A percentile compares a stretch with the other conserved stretches of the same genome.
These are phyloP conservation scores for Aspergillus bridgeri DNA, from an alignment of 495 filamentous ascomycete genomes.

Conservation along the genomic window DNA sequence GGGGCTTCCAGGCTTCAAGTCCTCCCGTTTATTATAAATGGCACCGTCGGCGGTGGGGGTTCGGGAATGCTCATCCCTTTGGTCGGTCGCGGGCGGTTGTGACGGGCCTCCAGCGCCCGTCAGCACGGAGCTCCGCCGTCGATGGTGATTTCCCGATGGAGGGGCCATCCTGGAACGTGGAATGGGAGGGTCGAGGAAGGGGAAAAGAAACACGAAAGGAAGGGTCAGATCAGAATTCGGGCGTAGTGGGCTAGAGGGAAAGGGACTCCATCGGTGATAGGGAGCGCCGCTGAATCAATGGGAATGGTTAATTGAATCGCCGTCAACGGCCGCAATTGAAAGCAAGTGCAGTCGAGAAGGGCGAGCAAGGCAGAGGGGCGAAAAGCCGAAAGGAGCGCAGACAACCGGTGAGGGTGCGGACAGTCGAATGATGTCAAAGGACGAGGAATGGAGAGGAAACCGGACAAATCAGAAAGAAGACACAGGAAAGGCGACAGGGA, in stretches of 20 bases:
- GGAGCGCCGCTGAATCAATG: not conserved
- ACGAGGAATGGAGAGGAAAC: not conserved
- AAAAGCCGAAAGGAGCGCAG: conserved; percentile 12
- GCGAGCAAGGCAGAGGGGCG: conserved; percentile 2
- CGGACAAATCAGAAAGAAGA: not conserved
- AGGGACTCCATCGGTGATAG: conserved; percentile 22
- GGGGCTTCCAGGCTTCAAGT: conserved; percentile 27
- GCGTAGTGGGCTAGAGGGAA: conserved; percentile 10
- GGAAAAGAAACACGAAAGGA: conserved; percentile 2
- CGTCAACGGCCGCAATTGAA: not conserved
- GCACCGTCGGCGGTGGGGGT: conserved; percentile 26
- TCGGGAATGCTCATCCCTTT: conserved; percentile 40
- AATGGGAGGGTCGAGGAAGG: not conserved
- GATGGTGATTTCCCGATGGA: conserved; percentile 46
- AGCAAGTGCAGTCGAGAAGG: not conserved
- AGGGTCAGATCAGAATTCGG: not conserved
- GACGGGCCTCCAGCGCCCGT: conserved; percentile 37
- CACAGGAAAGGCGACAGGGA: not conserved
- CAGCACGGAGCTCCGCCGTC: conserved; percentile 58
- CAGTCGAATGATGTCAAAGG: conserved; percentile 1
- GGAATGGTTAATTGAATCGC: conserved; percentile 1
- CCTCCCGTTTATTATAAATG: conserved; percentile 29
- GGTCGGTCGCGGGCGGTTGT: conserved; percentile 42
- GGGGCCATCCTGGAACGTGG: conserved; percentile 29
- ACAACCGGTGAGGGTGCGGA: conserved; percentile 12